Evolutionary conservation across 2,329 filamentous ascomycete genomes (phyloP).

Genomic region (Cadophora malorum): DNA sequence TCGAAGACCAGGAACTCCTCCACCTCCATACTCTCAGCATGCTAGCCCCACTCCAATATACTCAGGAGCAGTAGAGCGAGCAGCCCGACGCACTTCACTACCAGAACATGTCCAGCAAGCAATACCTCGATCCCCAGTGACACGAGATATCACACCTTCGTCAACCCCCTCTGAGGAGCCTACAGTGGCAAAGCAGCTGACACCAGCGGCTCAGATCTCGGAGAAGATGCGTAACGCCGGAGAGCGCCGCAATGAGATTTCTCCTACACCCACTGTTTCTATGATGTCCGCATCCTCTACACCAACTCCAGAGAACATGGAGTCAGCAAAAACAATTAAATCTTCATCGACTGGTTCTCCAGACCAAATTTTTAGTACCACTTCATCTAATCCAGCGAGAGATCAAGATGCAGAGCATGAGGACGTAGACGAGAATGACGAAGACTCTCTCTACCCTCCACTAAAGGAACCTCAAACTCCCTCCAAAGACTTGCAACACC

Average conservation of each 20-base stretch:
- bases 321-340: not conserved
- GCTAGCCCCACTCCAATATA: not conserved
- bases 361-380: not conserved
- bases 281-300: too few relatives aligned
- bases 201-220: not conserved
- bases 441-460: not conserved
- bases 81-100: not conserved
- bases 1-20: not conserved
- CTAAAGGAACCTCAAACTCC: not conserved
- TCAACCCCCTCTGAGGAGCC: not conserved
- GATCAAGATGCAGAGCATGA: not conserved
- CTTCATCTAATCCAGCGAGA: not conserved
- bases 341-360: not conserved
- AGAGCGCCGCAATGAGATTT: not conserved
- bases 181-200: not conserved
- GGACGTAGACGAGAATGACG: too few relatives aligned
- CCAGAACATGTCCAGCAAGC: not conserved
- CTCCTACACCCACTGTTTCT: not conserved
- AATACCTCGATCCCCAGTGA: not conserved
- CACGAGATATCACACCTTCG: not conserved
- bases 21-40: conserved; percentile 1
- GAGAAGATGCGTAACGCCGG: not conserved
- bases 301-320: not conserved
- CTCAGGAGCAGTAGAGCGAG: not conserved
- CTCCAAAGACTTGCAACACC: too few relatives aligned